Conservation (phyloP, 2,329 filamentous ascomycete species). For the Pyrenochaeta sp. region DNA sequence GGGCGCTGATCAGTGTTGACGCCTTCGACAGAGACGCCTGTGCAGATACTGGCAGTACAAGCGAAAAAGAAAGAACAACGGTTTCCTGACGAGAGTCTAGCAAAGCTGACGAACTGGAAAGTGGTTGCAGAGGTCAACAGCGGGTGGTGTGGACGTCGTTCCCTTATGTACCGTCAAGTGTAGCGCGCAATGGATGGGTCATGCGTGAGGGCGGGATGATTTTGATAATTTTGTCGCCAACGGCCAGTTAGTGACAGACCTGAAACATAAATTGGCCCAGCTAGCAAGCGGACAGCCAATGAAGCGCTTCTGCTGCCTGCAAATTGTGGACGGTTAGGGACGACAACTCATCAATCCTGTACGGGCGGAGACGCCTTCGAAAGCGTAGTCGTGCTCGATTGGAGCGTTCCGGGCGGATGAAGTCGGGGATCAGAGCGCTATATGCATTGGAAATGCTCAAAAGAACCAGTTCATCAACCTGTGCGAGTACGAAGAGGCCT, state of each 20-base stretch:
- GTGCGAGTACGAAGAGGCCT: background rate
- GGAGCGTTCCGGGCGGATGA: conserved; percentile 30
- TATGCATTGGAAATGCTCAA: conserved; percentile 18
- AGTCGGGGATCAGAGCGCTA: conserved; percentile 17
- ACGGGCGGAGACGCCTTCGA: conserved; percentile 36
- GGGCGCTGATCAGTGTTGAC: conserved; percentile 32
- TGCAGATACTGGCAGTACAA: conserved; percentile 14
- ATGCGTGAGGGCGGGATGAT: conserved; percentile 50
- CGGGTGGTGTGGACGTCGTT: conserved; percentile 27
- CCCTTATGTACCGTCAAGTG: conserved; percentile 39
- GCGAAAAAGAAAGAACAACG: conserved; percentile 15
- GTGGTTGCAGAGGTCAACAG: conserved; percentile 6
- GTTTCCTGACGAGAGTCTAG: background rate
- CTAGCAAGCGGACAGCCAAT: conserved; percentile 45
- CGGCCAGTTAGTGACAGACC: conserved; percentile 41
- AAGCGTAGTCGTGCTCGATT: conserved; percentile 33
- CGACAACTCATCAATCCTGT: conserved; percentile 51
- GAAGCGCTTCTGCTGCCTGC: conserved; percentile 26
- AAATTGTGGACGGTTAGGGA: conserved; percentile 38
- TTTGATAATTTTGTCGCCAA: conserved; percentile 37
- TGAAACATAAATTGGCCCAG: conserved; percentile 48
- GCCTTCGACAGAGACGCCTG: conserved; percentile 28
- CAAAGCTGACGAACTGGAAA: background rate
- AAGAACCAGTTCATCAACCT: background rate
- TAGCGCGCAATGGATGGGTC: conserved; percentile 40